Evolutionary conservation across 202 grass and related monocot species (phyloP).

Genomic region (Elaeis oleifera): DNA sequence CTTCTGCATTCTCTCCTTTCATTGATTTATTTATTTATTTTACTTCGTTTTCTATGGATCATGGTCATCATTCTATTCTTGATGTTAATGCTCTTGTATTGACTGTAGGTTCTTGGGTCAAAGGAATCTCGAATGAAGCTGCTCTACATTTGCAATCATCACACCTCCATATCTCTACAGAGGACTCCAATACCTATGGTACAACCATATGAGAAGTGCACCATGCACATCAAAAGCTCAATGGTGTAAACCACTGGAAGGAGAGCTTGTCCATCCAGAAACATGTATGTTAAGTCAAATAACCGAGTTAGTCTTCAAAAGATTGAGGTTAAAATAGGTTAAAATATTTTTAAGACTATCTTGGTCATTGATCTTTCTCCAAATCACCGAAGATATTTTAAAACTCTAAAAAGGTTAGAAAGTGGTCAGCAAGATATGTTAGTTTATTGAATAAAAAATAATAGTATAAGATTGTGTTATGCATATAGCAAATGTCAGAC

Average conservation of each 20-base stretch:
- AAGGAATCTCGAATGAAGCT: not conserved
- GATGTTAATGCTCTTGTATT: slow-evolving; percentile 3
- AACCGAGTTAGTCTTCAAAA: too few relatives aligned
- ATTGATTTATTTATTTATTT: not conserved
- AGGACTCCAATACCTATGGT: not conserved
- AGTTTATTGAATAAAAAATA: too few relatives aligned
- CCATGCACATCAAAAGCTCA: slow-evolving; percentile 1
- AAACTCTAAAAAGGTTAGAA: too few relatives aligned
- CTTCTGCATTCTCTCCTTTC: slow-evolving; percentile 7
- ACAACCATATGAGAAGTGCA: slow-evolving; percentile 1
- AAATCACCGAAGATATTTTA: too few relatives aligned
- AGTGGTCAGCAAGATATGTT: too few relatives aligned
- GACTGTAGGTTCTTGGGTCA: not conserved
- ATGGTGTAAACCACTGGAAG: not conserved
- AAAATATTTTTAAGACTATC: too few relatives aligned
- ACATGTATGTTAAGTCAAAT: not conserved
- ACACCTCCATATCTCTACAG: too few relatives aligned
- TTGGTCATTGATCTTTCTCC: too few relatives aligned
- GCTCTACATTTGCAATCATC: too few relatives aligned
- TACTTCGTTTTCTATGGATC: not conserved
- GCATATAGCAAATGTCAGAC: too few relatives aligned
- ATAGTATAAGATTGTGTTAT: too few relatives aligned
- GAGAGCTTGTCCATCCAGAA: not conserved
- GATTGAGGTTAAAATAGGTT: too few relatives aligned
- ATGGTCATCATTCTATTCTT: slow-evolving; percentile 5